Evolutionary conservation across 2,329 filamentous ascomycete species (phyloP).

Genomic region (Paramyrothecium sp.): DNA sequence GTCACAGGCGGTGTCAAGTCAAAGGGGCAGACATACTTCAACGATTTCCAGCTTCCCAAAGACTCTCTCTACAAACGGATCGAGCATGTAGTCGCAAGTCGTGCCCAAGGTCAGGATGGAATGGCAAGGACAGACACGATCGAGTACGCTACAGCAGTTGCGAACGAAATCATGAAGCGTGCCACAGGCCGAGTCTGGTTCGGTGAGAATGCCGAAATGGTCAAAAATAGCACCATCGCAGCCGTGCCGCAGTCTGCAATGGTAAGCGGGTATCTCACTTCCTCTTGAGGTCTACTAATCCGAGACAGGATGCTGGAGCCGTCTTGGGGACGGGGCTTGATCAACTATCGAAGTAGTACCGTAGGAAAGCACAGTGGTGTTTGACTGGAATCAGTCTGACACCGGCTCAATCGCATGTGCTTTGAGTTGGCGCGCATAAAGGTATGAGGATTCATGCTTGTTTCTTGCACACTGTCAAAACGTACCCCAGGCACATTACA

Average conservation of each 20-base stretch:
- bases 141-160: slow-evolving; percentile 10
- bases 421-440: too few relatives aligned
- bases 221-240: neutral
- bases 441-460: too few relatives aligned
- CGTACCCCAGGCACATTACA: too few relatives aligned
- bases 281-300: neutral
- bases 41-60: slow-evolving; percentile 6
- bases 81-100: slow-evolving; percentile 4
- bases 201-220: slow-evolving; percentile 7
- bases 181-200: slow-evolving; percentile 10
- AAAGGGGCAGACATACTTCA: slow-evolving; percentile 1
- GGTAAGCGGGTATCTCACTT: neutral
- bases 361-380: neutral
- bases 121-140: slow-evolving; percentile 4
- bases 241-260: neutral
- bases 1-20: neutral
- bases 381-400: neutral
- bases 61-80: slow-evolving; percentile 9
- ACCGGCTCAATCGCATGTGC: neutral
- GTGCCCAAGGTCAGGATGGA: slow-evolving; percentile 7
- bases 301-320: neutral
- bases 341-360: neutral
- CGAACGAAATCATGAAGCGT: slow-evolving; percentile 11
- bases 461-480: too few relatives aligned
- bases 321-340: slow-evolving; percentile 1